Conservation (phyloP, 352 stramenopile genomes). For the Phytopythium delawarense region DNA sequence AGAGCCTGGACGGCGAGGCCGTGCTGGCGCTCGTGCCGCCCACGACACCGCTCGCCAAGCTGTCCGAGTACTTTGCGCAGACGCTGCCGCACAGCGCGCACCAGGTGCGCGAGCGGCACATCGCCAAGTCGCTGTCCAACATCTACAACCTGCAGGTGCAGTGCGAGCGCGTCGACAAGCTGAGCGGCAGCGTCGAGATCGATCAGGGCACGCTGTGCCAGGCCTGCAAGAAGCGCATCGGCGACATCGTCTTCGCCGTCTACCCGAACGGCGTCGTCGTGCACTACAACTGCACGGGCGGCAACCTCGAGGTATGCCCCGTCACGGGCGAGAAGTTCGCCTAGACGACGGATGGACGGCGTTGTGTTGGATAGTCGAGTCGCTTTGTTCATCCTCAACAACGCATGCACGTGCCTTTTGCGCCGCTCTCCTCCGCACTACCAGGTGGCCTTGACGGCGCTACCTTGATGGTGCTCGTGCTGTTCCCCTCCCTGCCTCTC, state of each 20-base stretch:
- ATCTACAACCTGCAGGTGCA: constrained; percentile 89
- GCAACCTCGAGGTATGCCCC: constrained; percentile 74
- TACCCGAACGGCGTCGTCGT: constrained; percentile 85
- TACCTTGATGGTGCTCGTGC: too few species aligned
- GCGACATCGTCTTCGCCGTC: constrained; percentile 85
- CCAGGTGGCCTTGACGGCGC: too few species aligned
- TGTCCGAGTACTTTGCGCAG: constrained; percentile 83
- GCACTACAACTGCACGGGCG: constrained; percentile 88
- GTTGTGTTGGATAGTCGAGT: too few species aligned
- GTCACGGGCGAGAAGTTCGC: constrained; percentile 81
- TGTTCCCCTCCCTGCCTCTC: not conserved
- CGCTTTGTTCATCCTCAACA: not conserved
- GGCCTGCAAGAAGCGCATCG: constrained; percentile 84
- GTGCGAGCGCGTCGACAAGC: constrained; percentile 77
- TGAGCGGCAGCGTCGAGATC: constrained; percentile 78
- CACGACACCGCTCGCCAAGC: constrained; percentile 71
- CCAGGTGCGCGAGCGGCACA: constrained; percentile 77
- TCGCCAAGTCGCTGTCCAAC: constrained; percentile 82
- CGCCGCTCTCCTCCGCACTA: too few species aligned
- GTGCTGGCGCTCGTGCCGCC: constrained; percentile 66
- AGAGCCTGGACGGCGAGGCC: constrained; percentile 64
- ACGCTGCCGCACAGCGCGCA: constrained; percentile 74
- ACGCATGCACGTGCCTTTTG: not conserved
- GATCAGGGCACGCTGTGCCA: constrained; percentile 75
- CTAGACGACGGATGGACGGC: constrained; percentile 10